phyloP scores from a whole-genome alignment of 1,284 basidiomycete species.

The Ceratobasidium sp. region DNA sequence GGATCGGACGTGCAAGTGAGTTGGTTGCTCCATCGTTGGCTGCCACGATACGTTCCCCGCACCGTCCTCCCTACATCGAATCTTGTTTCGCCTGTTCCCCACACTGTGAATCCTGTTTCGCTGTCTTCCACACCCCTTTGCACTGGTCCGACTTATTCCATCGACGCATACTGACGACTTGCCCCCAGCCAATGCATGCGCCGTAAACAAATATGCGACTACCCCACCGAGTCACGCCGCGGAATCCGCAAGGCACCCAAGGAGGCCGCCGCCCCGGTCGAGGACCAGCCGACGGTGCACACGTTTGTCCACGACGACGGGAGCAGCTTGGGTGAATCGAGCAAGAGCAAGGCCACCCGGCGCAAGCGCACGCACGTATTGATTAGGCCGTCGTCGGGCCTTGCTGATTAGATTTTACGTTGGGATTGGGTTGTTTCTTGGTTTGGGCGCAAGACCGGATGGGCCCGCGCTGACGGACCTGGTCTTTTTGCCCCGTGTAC shows the following conservation, averaged over 20 bases:
- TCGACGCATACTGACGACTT: constrained; percentile 2
- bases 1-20: constrained; percentile 47
- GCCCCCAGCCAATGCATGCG: constrained; percentile 67
- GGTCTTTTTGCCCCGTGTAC: neutral
- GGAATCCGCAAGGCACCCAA: constrained; percentile 53
- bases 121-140: no score
- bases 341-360: constrained; percentile 2
- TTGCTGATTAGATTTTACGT: constrained; percentile 1
- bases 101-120: no score
- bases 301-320: constrained; percentile 34
- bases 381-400: no score
- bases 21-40: no score
- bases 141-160: no score
- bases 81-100: no score
- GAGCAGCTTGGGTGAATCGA: neutral
- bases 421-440: no score
- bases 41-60: no score
- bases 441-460: neutral
- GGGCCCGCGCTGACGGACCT: neutral
- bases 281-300: neutral
- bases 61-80: no score
- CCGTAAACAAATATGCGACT: constrained; percentile 67
- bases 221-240: constrained; percentile 67
- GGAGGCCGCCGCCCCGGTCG: neutral
- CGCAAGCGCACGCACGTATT: constrained; percentile 32